These are phyloP conservation scores for Dendrothele bispora DNA, from an alignment of 768 basidiomycete species.

Conservation along the genomic window DNA sequence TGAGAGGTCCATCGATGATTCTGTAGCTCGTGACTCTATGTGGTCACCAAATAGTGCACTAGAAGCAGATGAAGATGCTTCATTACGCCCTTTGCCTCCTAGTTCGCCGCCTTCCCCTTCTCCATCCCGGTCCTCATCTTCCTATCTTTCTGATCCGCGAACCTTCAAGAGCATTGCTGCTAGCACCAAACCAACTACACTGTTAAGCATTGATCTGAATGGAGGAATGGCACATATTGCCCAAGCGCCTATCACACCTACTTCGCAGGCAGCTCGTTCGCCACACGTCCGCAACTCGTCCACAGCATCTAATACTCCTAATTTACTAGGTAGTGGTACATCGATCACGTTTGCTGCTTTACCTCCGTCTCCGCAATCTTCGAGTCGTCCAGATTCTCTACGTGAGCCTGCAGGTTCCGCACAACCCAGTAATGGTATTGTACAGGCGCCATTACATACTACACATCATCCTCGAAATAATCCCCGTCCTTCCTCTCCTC, in stretches of 20 bases:
- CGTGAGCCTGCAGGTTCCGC: neutral
- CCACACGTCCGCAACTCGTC: constrained; percentile 64
- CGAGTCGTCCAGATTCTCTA: constrained; percentile 42
- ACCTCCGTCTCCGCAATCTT: constrained; percentile 45
- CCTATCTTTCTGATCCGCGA: constrained; percentile 77
- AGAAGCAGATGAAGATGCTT: constrained; percentile 95
- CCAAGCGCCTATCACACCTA: constrained; percentile 69
- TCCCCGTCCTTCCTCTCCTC: constrained; percentile 88
- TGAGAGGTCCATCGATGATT: constrained; percentile 47
- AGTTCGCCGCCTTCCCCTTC: constrained; percentile 86
- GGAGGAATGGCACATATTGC: constrained; percentile 91
- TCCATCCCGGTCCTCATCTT: constrained; percentile 80
- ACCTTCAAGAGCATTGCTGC: constrained; percentile 83
- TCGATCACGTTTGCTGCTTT: constrained; percentile 78
- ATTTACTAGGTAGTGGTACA: constrained; percentile 44
- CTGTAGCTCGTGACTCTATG: constrained; percentile 67
- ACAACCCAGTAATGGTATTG: constrained; percentile 24
- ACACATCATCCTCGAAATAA: constrained; percentile 95
- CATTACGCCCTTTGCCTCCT: constrained; percentile 85
- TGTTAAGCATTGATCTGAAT: constrained; percentile 84
- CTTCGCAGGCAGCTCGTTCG: constrained; percentile 51
- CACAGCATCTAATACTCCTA: constrained; percentile 43
- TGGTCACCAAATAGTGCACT: constrained; percentile 77
- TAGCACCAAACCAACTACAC: constrained; percentile 92
- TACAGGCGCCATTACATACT: constrained; percentile 88